Conservation (phyloP, 2,329 filamentous ascomycete genomes). For the Cladosporium phlei region DNA sequence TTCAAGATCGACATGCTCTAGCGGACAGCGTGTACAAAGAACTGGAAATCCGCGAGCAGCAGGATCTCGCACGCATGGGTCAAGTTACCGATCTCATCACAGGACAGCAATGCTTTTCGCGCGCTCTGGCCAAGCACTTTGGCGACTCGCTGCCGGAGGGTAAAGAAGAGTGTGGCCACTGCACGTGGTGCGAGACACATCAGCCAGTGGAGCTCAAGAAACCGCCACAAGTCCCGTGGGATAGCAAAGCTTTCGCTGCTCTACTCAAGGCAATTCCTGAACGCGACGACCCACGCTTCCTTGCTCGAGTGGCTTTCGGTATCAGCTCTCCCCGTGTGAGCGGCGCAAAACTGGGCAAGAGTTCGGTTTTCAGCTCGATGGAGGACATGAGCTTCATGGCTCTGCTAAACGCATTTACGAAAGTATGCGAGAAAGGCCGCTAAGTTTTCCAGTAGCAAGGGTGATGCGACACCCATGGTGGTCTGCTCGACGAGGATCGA, state of each 20-base stretch:
- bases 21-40: slow-evolving; percentile 41
- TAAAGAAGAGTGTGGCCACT: slow-evolving; percentile 50
- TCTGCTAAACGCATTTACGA: slow-evolving; percentile 19
- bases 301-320: slow-evolving; percentile 58
- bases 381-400: slow-evolving; percentile 51
- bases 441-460: too few species aligned
- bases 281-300: slow-evolving; percentile 55
- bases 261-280: slow-evolving; percentile 44
- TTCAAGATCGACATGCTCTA: slow-evolving; percentile 38
- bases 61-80: slow-evolving; percentile 49
- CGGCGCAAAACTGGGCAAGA: slow-evolving; percentile 45
- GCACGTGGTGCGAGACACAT: slow-evolving; percentile 45
- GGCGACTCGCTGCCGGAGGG: slow-evolving; percentile 48
- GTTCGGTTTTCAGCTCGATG: slow-evolving; percentile 49
- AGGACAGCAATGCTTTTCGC: slow-evolving; percentile 48
- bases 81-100: slow-evolving; percentile 53
- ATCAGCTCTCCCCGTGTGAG: slow-evolving; percentile 55
- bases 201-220: slow-evolving; percentile 34
- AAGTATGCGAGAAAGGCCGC: slow-evolving; percentile 17
- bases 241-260: slow-evolving; percentile 37
- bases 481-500: too few species aligned
- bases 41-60: slow-evolving; percentile 50
- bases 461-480: too few species aligned
- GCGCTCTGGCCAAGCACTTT: slow-evolving; percentile 52
- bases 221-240: slow-evolving; percentile 36